Evolutionary conservation across 176 grass and related monocot genomes (phyloP), one percentile per base, ranked within the genome.

Genomic region (Eragrostis curvula): DNA sequence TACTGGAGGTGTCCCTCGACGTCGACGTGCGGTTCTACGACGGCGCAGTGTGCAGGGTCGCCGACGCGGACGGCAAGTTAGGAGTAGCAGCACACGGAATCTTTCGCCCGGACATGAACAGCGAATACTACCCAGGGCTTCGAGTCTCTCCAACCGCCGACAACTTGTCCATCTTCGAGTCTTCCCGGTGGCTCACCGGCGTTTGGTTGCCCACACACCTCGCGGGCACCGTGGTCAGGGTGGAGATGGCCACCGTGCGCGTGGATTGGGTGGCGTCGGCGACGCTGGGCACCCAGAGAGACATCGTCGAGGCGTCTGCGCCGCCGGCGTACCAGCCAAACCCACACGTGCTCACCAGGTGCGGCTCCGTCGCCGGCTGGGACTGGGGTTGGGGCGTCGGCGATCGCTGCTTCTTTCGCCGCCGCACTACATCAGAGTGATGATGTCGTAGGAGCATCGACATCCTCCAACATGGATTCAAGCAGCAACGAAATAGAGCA

Each of bases 251-350:
- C 36, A 71, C 48, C 49, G 81, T 57, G 23, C 12, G 55, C 50
- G 81, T 84, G 16, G 5, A 44, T 24, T 84, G 81, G 82, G 53
- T 84, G 17, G 62, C 72, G 12, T 76, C 63, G 0, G 8, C 40
- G 7, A 15, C 30, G 13, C 11, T 45, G 21, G 20, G 41, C 66
- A 44, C 39, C 20, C 7, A 23, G 0, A 45, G 36, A 2, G 8
- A 2, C 0, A 29, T 58, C 12, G 3, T 32, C 40, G 11, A 32
- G 0, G 47, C 3, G 6, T 23, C 48, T 0, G 49, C 43, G 4
- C 80, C 62, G 2, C 61, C 61, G 1, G 17, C 71, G 4, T 56
- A 53, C 24, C 62, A 68, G 25, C 0, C 23, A 1, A 23, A 25
- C 4, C 36, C 60, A 15, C 1, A 1, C 1, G 11, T 16, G 2